A percentile compares a stretch with the other conserved stretches of the same genome.
phyloP scores from a whole-genome alignment of 208 protist species.

The Novymonas esmeraldas region DNA sequence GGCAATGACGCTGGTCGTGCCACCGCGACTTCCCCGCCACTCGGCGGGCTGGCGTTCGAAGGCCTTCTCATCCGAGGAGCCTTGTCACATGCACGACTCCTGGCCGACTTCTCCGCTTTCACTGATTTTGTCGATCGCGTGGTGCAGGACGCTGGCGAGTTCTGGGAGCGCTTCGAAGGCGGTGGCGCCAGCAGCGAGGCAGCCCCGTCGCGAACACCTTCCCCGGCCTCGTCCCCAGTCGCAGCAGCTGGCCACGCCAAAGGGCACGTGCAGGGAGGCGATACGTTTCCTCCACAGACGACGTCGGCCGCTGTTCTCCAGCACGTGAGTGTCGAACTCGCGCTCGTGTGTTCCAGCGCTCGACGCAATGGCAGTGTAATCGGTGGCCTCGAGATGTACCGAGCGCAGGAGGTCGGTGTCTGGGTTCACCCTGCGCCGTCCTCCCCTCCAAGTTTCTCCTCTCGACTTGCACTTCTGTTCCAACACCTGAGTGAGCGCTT shows the following conservation, averaged over 20 bases:
- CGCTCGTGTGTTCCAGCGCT: constrained; percentile 11
- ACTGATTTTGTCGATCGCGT: constrained; percentile 50
- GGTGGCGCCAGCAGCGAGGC: not conserved
- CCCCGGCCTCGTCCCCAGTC: not conserved
- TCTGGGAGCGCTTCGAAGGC: constrained; percentile 47
- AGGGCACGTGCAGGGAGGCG: no score
- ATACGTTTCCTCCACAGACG: not conserved
- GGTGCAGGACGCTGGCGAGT: constrained; percentile 28
- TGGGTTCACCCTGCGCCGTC: constrained; percentile 17
- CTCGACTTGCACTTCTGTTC: constrained; percentile 47
- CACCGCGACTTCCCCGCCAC: not conserved
- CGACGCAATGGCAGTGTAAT: not conserved
- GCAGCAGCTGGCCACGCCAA: not conserved
- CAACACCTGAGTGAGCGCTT: constrained; percentile 63
- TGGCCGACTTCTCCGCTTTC: constrained; percentile 53
- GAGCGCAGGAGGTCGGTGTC: constrained; percentile 25
- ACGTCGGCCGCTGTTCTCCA: constrained; percentile 4
- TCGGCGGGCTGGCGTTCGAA: constrained; percentile 6
- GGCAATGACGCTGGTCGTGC: not conserved
- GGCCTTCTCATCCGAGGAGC: constrained; percentile 56
- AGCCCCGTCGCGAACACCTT: not conserved
- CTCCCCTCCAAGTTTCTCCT: not conserved
- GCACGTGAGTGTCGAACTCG: constrained; percentile 11
- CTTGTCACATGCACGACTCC: constrained; percentile 59
- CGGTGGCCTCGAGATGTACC: not conserved